Percentiles rank a stretch among this genome's conserved stretches.
These are phyloP conservation scores for Rhizopus arrhizus DNA, from an alignment of 371 early-diverging fungal genomes.

Conservation along the genomic window DNA sequence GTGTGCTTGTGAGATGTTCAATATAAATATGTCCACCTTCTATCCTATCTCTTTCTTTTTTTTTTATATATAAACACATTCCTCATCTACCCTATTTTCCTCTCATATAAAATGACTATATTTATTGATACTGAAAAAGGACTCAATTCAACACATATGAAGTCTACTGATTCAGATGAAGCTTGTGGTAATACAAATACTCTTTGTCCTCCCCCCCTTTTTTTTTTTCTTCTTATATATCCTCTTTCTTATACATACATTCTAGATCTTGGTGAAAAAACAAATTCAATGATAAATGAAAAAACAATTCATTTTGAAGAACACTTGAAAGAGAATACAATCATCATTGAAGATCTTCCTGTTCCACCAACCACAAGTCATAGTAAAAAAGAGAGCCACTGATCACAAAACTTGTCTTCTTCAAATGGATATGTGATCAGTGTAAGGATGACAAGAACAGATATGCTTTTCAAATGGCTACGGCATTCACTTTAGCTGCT, in stretches of 20 bases:
- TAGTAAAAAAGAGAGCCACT: background rate
- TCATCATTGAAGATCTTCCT: constrained; percentile 20
- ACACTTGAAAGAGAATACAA: constrained; percentile 12
- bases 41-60: background rate
- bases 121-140: background rate
- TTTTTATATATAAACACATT: background rate
- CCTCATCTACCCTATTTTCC: background rate
- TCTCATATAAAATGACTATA: background rate
- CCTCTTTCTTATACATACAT: background rate
- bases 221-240: background rate
- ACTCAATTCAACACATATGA: background rate
- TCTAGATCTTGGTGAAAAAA: background rate
- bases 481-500: constrained; percentile 24
- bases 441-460: constrained; percentile 20
- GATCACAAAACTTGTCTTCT: constrained; percentile 6
- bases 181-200: background rate
- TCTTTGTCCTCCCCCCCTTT: too few relatives aligned
- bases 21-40: background rate
- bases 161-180: background rate
- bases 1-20: too few relatives aligned
- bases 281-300: background rate
- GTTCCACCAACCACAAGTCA: background rate
- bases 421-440: constrained; percentile 19
- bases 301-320: constrained; percentile 1
- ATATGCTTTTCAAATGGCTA: constrained; percentile 31